Base-by-base conservation (phyloP, 2,329 filamentous ascomycete genomes). In the Sclerotinia minor region DNA sequence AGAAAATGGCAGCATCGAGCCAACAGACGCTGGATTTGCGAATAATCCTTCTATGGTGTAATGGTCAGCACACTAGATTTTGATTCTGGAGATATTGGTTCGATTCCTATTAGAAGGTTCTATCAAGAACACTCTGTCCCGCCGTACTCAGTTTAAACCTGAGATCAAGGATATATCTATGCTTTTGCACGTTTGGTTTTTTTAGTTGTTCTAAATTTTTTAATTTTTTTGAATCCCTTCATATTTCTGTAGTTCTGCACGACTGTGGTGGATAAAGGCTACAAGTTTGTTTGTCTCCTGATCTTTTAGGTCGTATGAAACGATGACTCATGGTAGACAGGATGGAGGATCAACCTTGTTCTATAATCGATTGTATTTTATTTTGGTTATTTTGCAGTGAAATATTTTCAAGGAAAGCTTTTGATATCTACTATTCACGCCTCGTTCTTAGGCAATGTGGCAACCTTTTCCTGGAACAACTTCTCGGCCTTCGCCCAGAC, bases 401-500 rank as follows among this genome's bases (percentile, higher is more conserved):
- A 24, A 60, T 49, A 29, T 45, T 19, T 7, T 21, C 47, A 67
- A 53, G 45, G 21, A 5, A 55, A 26, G 17, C 21, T 61, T 53
- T 67, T 67, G 26, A 15, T 29, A 50, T 29, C 21, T 50, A 57
- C 13, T 47, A n/a, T 19, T 68, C 35, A 71, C 47, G 65, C 21
- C 41, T 66, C 68, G n/a, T 32, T 68, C 69, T 73, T 72, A 1
- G 90, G 89, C 72, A 94, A 79, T 17, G 85, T 88, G 52, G 85
- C 84, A 58, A 94, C 90, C 85, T 95, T 95, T 73, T 94, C 87
- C 70, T 91, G 81, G 81, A 94, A 97, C 67, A 96, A 82, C 80
- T 92, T 89, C 82, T 96, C 88, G 0, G 94, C 94, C 69, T 91
- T 86, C 65, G 86, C 83, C 94, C 94, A 97, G n/a, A 97, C 94